These are phyloP conservation scores for Zarea fungicola DNA, from an alignment of 2,329 filamentous ascomycete species.

Conservation along the genomic window DNA sequence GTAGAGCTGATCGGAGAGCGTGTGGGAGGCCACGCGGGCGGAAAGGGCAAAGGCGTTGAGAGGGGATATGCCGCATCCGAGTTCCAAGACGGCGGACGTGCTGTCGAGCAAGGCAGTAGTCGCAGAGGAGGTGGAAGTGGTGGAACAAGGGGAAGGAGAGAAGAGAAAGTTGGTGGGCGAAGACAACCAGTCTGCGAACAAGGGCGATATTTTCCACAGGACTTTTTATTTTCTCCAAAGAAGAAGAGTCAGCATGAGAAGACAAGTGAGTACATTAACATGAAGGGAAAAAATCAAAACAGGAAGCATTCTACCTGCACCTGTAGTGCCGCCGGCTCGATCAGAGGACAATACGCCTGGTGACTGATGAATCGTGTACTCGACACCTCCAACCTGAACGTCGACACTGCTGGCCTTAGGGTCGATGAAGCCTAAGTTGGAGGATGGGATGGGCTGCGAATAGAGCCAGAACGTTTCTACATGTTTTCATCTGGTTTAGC, in stretches of 20 bases:
- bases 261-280: too few species aligned
- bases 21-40: conserved; percentile 56
- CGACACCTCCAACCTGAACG: conserved; percentile 60
- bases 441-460: conserved; percentile 66
- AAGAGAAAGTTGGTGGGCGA: conserved; percentile 59
- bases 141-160: conserved; percentile 16
- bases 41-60: conserved; percentile 67
- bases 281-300: too few species aligned
- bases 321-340: conserved; percentile 56
- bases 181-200: conserved; percentile 75
- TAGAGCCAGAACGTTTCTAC: conserved; percentile 86
- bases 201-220: conserved; percentile 85
- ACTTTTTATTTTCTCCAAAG: conserved; percentile 56
- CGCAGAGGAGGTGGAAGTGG: too few species aligned
- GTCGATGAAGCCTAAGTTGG: conserved; percentile 82
- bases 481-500: too few species aligned
- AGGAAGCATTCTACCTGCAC: too few species aligned
- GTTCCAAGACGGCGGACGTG: conserved; percentile 63
- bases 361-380: conserved; percentile 77
- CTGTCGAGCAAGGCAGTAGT: too few species aligned
- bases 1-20: conserved; percentile 86
- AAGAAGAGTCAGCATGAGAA: too few species aligned
- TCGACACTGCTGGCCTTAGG: conserved; percentile 60
- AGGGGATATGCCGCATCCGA: conserved; percentile 84
- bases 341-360: conserved; percentile 74